phyloP scores from a whole-genome alignment of 495 filamentous ascomycete genomes.

The Aspergillus mulundensis region DNA sequence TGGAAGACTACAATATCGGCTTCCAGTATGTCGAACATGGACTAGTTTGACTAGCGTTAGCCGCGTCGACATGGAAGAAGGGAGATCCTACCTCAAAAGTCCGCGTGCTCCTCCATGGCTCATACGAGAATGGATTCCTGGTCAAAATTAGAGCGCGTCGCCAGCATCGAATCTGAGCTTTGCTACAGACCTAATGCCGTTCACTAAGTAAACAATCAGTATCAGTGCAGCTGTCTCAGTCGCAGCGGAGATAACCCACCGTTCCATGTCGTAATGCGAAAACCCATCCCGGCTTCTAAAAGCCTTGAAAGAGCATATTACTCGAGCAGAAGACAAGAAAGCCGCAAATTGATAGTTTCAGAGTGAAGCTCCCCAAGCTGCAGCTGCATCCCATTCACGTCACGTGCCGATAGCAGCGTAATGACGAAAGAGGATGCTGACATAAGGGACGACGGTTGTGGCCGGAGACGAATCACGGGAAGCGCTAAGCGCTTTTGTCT shows the following conservation, averaged over 20 bases:
- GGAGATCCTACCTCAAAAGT: constrained; percentile 63
- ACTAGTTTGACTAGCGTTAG: constrained; percentile 33
- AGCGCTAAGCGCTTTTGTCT: constrained; percentile 38
- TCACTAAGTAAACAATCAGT: constrained; percentile 53
- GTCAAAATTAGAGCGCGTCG: not conserved
- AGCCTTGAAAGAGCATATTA: constrained; percentile 18
- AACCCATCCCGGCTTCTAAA: constrained; percentile 50
- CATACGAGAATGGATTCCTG: constrained; percentile 91
- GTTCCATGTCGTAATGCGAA: constrained; percentile 90
- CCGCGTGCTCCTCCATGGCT: constrained; percentile 85
- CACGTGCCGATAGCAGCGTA: too few relatives aligned
- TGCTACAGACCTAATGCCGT: constrained; percentile 74
- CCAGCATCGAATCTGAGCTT: not conserved
- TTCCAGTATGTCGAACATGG: constrained; percentile 92
- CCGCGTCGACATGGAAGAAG: not conserved
- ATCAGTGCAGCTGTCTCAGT: constrained; percentile 5
- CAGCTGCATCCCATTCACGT: too few relatives aligned
- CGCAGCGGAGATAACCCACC: constrained; percentile 43
- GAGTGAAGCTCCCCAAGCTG: not conserved
- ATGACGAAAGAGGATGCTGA: too few relatives aligned
- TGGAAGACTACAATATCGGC: constrained; percentile 95
- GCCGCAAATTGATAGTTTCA: not conserved
- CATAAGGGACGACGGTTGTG: constrained; percentile 27
- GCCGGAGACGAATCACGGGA: constrained; percentile 38
- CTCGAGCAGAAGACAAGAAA: not conserved